Base-by-base conservation (phyloP, 2,329 filamentous ascomycete species). In the Fusarium acutatum region DNA sequence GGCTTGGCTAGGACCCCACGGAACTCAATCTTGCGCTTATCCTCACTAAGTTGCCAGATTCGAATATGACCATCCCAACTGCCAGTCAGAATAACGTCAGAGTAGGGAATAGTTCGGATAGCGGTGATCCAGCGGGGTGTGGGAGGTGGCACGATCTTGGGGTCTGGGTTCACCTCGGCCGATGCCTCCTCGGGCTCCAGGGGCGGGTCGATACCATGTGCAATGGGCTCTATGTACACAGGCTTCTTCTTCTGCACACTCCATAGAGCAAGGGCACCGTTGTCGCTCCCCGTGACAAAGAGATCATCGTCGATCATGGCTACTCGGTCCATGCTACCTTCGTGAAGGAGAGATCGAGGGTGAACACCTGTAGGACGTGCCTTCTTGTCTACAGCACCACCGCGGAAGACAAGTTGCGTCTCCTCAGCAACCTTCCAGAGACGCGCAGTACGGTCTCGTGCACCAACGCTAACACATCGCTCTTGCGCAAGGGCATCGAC, bases 361-460 rank as follows among this genome's bases (percentile, higher is more conserved):
- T 88, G 84, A 20, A 86, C 73, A 67, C 80, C 80, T 14, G 52
- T 69, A 7, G 81, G 77, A 7, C 79, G 78, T 38, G 80, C 79
- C 76, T 89, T 90, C 76, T 88, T 89, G 71, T 88, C 87, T 32
- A 87, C 85, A 46, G 91, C 93, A 71, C 95, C 94, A 65, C 95
- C 96, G 53, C 96, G 92, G 83, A 98, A 99, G 5, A 98, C 95
- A 12, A 99, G 89, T 81, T 99, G 96, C 4, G 93, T 94, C 84
- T 99, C 96, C 78, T 99, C 96, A 9, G 94, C 91, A 4, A 99
- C 95, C 83, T 98, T 98, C 96, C 96, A 99, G 76, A 97, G 84
- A 66, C 96, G 89, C 43, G 96, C 96, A 5, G 95, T 98, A 64
- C 96, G 91, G 81, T 99, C 96, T 73, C 96, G 89, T 11, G 94